Evolutionary conservation across 2,329 filamentous ascomycete species (phyloP), one percentile per base, ranked within the genome.

Genomic region (Ciborinia camelliae): DNA sequence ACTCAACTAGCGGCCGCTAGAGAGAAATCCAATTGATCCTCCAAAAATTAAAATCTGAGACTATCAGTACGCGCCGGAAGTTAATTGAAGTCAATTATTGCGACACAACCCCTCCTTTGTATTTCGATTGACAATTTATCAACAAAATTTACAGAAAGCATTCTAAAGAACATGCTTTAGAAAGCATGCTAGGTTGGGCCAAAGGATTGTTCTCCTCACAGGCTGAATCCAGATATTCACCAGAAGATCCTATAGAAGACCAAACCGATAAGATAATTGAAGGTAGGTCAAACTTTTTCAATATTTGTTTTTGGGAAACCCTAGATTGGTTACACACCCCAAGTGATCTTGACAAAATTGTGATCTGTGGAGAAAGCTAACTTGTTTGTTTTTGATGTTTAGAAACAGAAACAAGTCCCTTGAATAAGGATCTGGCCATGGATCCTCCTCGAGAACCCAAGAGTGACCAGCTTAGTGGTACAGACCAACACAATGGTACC

Each of bases 231-330:
- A 53, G 35, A 20, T 20, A 43, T 55, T n/a, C 37, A 32, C 48
- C 20, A 35, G 20, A 20, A 32, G 37, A 41, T 55, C 26, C 26
- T 28, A 43, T 54, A 43, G 20, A 53, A 23, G 35, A 26, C 18
- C 28, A 54, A n/a, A 14, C 47, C 15, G 48, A 54, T 39, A 53
- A 62, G 59, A 52, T 39, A 62, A 62, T 35, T 62, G 35, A 55
- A 62, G 32, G 59, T 62, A 45, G 26, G 51, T 62, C 14, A 35
- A 59, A 37, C 30, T 26, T 47, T 59, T 35, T 35, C 30, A 2
- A 35, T 26, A 37, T 47, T 48, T 59, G 41, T n/a, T 59, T 59
- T 26, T 20, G n/a, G 7, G 30, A 35, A 47, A 35, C 30, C n/a
- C 26, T 28, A 47, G n/a, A 26, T 26, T 59, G 41, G 20, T 59